A percentile compares a stretch with the other conserved stretches of the same genome.
phyloP scores from a whole-genome alignment of 208 protist species.

The Leishmania mexicana region DNA sequence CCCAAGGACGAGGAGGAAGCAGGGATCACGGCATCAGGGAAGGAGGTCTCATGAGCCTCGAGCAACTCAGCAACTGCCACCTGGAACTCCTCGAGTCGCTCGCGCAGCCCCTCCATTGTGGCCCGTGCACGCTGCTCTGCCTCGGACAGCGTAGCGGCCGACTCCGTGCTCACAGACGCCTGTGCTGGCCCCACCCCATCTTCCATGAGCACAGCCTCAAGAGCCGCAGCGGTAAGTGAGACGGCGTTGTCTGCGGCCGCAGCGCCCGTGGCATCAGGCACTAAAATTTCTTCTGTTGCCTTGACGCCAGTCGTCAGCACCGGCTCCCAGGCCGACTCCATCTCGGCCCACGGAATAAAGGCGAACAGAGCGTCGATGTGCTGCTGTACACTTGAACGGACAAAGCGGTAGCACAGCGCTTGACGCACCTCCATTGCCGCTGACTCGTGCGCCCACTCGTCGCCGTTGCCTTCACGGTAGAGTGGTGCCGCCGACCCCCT shows the following conservation, averaged over 20 bases:
- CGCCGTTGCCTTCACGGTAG: slow-evolving; percentile 1
- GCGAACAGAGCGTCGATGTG: slow-evolving; percentile 77
- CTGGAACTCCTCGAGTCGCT: slow-evolving; percentile 73
- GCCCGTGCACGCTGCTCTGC: slow-evolving; percentile 38
- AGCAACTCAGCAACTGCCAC: slow-evolving; percentile 78
- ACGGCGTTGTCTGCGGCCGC: slow-evolving; percentile 15
- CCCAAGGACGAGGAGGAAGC: neutral
- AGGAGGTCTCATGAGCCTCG: slow-evolving; percentile 76
- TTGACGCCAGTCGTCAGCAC: slow-evolving; percentile 13
- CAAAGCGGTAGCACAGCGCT: slow-evolving; percentile 54
- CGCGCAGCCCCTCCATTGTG: slow-evolving; percentile 56
- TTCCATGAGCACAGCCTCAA: slow-evolving; percentile 35
- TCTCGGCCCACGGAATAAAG: slow-evolving; percentile 64
- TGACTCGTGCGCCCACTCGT: slow-evolving; percentile 30
- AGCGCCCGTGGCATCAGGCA: neutral
- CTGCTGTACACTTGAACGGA: slow-evolving; percentile 59
- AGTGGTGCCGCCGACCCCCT: neutral
- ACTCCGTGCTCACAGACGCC: neutral
- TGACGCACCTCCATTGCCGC: slow-evolving; percentile 37
- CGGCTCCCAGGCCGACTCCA: slow-evolving; percentile 58
- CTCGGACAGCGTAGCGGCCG: slow-evolving; percentile 22
- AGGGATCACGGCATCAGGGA: slow-evolving; percentile 23
- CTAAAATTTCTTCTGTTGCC: neutral
- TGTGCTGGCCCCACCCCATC: slow-evolving; percentile 14
- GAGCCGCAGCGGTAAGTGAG: slow-evolving; percentile 8